Evolutionary conservation across 2,329 filamentous ascomycete genomes (phyloP), one percentile per base, ranked within the genome.

Genomic region (Fusarium anthophilum): DNA sequence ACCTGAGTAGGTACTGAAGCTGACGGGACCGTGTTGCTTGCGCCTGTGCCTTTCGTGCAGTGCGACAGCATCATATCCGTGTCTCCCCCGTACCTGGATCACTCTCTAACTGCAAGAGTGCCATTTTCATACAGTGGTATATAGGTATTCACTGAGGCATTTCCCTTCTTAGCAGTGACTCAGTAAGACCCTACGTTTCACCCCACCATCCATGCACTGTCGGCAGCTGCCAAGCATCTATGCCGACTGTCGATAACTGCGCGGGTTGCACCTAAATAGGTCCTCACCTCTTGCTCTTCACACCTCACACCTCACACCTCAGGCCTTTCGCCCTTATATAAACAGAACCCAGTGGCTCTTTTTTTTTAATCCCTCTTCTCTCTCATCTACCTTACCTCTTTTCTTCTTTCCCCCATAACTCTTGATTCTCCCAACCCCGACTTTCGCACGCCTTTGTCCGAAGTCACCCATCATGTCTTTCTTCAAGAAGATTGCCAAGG

Each of bases 401-500:
- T 58, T 58, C 48, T 35, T 50, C 35, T 45, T 58, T 28, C 18
- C 47, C n/a, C 45, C 60, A 32, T n/a, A 45, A 53, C 44, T 58
- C 59, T 48, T n/a, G 35, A 32, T 22, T 39, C 39, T n/a, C 47
- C 24, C 43, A 22, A 50, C 13, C 26, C 8, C 53, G 63, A 64
- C 59, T 35, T 73, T 60, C 54, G 44, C 54, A 64, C 38, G 44
- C 54, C 45, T 48, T 26, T 57, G 63, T 56, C 54, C 59, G 69
- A 55, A 67, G 69, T 62, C 69, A 50, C 39, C 41, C 63, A 67
- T 47, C 60, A 86, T 86, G 84, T 86, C 84, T 41, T 86, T 86
- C 77, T 82, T 85, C 77, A 83, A 83, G 71, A 84, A 84, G 75
- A 75, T 86, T 54, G 80, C 81, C 66, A 80, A 83, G 74, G 80